Evolutionary conservation across 2,329 filamentous ascomycete species (phyloP), one percentile per base, ranked within the genome.

Genomic region (Botryotinia globosa): DNA sequence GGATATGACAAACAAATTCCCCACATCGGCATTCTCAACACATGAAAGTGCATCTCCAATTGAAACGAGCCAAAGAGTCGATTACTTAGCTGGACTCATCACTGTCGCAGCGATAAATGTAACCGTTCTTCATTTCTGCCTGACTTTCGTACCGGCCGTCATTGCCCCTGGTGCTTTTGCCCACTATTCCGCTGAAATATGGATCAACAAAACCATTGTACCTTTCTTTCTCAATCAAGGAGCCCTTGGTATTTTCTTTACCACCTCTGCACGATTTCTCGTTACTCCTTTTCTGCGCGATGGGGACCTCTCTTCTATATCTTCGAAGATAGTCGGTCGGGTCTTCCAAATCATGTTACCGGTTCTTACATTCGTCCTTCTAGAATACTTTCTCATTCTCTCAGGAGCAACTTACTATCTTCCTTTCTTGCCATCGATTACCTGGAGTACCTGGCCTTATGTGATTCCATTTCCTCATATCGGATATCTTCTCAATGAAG

Each of bases 161-260:
- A 80, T 82, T 25, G 45, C 78, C 80, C 0, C 80, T 78, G 18
- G 80, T 78, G 25, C 79, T 76, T 48, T 71, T 77, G 51, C 72
- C 20, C 70, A 85, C 72, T 82, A 84, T 67, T 68, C 76, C 7
- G 82, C 81, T 10, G 84, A 85, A 72, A 77, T 77, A 37, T 83
- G 82, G 80, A 80, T 83, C 3, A 80, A 82, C 45, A 83, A 82
- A 74, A 82, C 83, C 18, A 77, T 85, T 32, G 82, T 81, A 0
- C 81, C 83, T 1, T 85, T 83, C 74, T 76, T 85, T 18, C 80
- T 85, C 51, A 84, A 85, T 45, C 82, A 82, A 59, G 80, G 85
- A 72, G 85, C 83, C 82, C 82, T 86, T 20, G 84, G 84, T 32
- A 82, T 84, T 37, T 85, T 86, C 78, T 83, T 86, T 77, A 83